phyloP scores from a whole-genome alignment of 2,329 filamentous ascomycete species.

The Colletotrichum eremochloae region DNA sequence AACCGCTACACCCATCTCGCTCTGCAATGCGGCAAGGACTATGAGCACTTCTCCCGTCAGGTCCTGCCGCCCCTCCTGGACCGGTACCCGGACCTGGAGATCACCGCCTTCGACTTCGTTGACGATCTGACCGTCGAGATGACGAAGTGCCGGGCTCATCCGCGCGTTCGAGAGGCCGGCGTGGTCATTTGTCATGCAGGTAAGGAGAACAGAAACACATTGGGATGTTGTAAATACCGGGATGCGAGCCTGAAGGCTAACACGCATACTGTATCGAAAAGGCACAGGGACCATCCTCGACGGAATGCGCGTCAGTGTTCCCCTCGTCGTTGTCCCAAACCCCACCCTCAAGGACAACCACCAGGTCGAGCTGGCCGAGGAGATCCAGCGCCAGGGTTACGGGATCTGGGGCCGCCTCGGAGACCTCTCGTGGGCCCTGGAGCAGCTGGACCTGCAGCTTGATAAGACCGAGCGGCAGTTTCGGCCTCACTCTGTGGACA shows the following conservation, averaged over 20 bases:
- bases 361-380: constrained; percentile 86
- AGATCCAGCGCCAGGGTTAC: constrained; percentile 81
- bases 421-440: constrained; percentile 38
- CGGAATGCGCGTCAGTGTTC: constrained; percentile 78
- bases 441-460: constrained; percentile 38
- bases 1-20: constrained; percentile 78
- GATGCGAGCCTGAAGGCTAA: not conserved
- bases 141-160: constrained; percentile 61
- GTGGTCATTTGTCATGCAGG: constrained; percentile 92
- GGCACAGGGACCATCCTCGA: constrained; percentile 92
- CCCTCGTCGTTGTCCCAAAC: constrained; percentile 93
- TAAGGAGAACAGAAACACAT: constrained; percentile 54
- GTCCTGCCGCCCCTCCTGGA: constrained; percentile 43
- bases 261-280: constrained; percentile 53
- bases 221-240: not conserved
- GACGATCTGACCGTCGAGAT: constrained; percentile 73
- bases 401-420: constrained; percentile 62
- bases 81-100: constrained; percentile 57
- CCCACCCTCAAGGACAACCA: constrained; percentile 87
- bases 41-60: constrained; percentile 63
- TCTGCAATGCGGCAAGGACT: constrained; percentile 84
- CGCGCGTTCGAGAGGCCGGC: constrained; percentile 69
- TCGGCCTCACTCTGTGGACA: constrained; percentile 28
- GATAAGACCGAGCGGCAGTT: constrained; percentile 38
- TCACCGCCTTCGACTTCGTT: constrained; percentile 77